Percentiles rank a stretch among this genome's conserved stretches.
These are phyloP conservation scores for Diplodia intermedia DNA, from an alignment of 2,329 filamentous ascomycete genomes.

Conservation along the genomic window DNA sequence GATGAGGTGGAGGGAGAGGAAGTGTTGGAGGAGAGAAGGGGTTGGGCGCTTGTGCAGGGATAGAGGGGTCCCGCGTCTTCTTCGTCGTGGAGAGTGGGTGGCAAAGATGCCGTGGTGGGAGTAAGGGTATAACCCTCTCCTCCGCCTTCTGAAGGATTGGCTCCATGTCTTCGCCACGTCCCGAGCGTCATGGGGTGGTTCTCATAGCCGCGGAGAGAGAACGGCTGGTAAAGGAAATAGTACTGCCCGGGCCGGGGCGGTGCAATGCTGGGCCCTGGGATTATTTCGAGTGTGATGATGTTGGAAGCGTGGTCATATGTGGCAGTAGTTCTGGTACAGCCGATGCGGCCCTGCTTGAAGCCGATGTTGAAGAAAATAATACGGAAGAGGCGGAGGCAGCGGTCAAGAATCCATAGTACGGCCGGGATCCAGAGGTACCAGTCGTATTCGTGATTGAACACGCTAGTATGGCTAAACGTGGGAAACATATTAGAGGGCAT, in stretches of 20 bases:
- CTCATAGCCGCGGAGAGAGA: constrained; percentile 56
- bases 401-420: constrained; percentile 59
- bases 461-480: constrained; percentile 42
- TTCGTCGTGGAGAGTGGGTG: background rate
- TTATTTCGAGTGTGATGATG: constrained; percentile 56
- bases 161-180: constrained; percentile 33
- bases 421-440: constrained; percentile 59
- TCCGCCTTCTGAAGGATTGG: background rate
- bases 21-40: constrained; percentile 1
- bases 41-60: constrained; percentile 1
- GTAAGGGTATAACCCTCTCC: constrained; percentile 10
- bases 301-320: constrained; percentile 55
- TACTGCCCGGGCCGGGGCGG: constrained; percentile 55
- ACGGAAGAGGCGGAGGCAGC: constrained; percentile 55
- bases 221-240: constrained; percentile 59
- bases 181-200: constrained; percentile 61
- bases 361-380: constrained; percentile 54
- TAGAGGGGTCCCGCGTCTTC: background rate
- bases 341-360: constrained; percentile 40
- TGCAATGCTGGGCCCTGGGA: constrained; percentile 45
- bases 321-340: constrained; percentile 48
- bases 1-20: constrained; percentile 32
- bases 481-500: constrained; percentile 54
- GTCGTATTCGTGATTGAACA: constrained; percentile 59
- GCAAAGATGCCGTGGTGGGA: background rate